Conservation (phyloP, 345 rosid genomes). For the Reutealis trisperma region DNA sequence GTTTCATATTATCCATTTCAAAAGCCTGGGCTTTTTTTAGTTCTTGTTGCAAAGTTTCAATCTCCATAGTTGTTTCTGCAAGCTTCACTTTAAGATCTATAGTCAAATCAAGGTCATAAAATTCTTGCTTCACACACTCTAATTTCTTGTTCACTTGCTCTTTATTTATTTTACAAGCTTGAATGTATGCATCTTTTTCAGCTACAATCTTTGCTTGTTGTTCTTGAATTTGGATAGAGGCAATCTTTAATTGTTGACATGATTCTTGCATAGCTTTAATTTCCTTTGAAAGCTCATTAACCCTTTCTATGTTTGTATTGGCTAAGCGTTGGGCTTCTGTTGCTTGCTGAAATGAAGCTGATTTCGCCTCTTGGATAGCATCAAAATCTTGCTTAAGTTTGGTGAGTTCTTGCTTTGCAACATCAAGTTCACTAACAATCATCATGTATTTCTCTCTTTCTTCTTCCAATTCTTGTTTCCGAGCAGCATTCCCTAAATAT, state of each 20-base stretch:
- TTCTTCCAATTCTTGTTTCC: slow-evolving; percentile 49
- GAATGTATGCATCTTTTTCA: slow-evolving; percentile 46
- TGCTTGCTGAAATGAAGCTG: slow-evolving; percentile 59
- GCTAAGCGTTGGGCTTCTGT: slow-evolving; percentile 61
- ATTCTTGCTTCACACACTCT: slow-evolving; percentile 40
- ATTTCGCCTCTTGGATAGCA: slow-evolving; percentile 59
- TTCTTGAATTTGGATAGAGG: slow-evolving; percentile 48
- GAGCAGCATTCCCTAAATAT: slow-evolving; percentile 27
- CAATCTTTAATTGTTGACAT: slow-evolving; percentile 49
- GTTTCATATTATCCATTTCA: slow-evolving; percentile 52
- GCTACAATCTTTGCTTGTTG: slow-evolving; percentile 42
- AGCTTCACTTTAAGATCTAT: slow-evolving; percentile 53
- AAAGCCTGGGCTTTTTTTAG: slow-evolving; percentile 64
- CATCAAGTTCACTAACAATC: slow-evolving; percentile 50
- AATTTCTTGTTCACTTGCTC: slow-evolving; percentile 54
- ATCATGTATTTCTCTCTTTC: slow-evolving; percentile 60
- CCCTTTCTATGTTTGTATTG: slow-evolving; percentile 40
- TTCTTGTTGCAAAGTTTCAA: slow-evolving; percentile 59
- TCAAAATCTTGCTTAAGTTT: slow-evolving; percentile 76
- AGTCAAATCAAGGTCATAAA: slow-evolving; percentile 46
- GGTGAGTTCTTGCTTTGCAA: slow-evolving; percentile 70
- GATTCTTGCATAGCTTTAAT: slow-evolving; percentile 63
- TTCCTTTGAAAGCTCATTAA: slow-evolving; percentile 55
- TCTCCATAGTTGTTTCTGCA: slow-evolving; percentile 55
- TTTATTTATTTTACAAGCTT: slow-evolving; percentile 43